Conservation (phyloP, 176 grass and related monocot genomes). For the Musa troglodytarum region DNA sequence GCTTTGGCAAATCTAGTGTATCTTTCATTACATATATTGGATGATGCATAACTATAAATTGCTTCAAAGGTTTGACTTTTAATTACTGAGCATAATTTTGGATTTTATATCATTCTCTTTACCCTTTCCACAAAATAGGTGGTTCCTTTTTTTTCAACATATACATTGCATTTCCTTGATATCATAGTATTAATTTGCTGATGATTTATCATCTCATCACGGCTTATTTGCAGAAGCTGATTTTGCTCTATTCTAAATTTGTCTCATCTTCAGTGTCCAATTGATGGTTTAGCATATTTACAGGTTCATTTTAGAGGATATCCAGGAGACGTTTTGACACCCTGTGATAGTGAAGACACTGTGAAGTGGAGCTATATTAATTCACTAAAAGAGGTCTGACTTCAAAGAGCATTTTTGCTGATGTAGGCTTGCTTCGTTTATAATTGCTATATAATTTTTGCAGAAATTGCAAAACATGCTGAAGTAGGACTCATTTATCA, state of each 20-base stretch:
- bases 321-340: slow-evolving; percentile 66
- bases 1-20: too few species aligned
- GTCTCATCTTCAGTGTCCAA: neutral
- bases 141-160: too few species aligned
- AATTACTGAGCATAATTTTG: neutral
- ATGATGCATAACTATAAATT: too few species aligned
- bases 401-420: neutral
- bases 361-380: slow-evolving; percentile 97
- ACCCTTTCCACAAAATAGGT: neutral
- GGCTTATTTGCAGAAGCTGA: too few species aligned
- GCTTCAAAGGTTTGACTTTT: too few species aligned
- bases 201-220: too few species aligned
- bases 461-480: too few species aligned
- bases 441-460: neutral
- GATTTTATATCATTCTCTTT: neutral
- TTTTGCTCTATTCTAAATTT: too few species aligned
- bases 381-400: slow-evolving; percentile 87
- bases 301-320: slow-evolving; percentile 97
- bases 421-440: neutral
- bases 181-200: too few species aligned
- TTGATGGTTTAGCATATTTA: slow-evolving; percentile 13
- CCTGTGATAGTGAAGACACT: slow-evolving; percentile 86
- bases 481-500: too few species aligned
- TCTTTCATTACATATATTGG: too few species aligned
- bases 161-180: too few species aligned